phyloP scores from a whole-genome alignment of 192 early-diverging fungal genomes.

The Coemansia umbellata region DNA sequence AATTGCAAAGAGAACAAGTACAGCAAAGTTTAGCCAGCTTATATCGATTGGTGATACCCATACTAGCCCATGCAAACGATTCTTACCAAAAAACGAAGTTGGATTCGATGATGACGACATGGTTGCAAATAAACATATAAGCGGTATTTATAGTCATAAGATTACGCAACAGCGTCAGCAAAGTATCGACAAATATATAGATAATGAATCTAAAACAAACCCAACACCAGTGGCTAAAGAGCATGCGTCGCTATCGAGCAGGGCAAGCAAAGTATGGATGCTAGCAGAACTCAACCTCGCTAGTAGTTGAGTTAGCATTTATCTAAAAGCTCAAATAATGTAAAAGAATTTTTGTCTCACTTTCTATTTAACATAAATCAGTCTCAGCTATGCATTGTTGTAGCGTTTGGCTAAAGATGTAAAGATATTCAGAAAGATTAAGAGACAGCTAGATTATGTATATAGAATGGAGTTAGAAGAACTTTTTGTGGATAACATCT shows the following conservation, averaged over 20 bases:
- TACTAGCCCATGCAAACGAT: background rate
- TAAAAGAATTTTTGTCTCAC: no score
- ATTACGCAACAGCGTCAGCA: background rate
- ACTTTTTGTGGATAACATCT: conserved; percentile 84
- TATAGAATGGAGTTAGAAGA: no score
- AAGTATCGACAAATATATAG: no score
- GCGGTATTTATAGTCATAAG: background rate
- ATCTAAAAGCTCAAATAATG: no score
- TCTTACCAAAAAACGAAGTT: background rate
- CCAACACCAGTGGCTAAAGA: no score
- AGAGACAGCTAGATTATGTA: background rate
- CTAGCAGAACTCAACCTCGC: conserved; percentile 4
- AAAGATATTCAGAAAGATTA: background rate
- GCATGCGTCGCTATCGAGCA: no score
- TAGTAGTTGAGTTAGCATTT: no score
- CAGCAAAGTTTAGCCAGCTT: background rate
- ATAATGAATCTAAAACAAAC: no score
- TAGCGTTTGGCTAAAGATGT: background rate
- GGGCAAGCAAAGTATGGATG: conserved; percentile 22
- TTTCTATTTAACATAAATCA: no score
- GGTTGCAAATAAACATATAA: background rate
- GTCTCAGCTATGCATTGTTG: no score
- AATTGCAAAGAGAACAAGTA: conserved; percentile 25
- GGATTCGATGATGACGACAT: background rate
- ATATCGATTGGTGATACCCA: conserved; percentile 15